Base-by-base conservation (phyloP, 768 basidiomycete genomes). In the Ramaria rubella region DNA sequence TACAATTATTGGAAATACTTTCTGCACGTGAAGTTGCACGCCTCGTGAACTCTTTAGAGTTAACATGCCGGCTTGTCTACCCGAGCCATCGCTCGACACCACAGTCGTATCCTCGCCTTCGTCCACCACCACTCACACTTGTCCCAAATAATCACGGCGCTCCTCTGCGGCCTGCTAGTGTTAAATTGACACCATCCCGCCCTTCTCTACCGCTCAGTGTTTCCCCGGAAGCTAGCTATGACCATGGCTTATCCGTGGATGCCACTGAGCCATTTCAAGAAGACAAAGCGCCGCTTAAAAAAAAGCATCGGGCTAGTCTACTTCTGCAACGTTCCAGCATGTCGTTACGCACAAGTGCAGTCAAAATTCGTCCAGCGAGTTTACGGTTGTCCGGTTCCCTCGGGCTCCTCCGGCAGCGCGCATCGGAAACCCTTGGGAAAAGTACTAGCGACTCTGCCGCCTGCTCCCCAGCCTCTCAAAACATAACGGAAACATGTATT, bases 21-120 rank as follows among this genome's bases (percentile, higher is more conserved):
- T 45, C 55, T 23, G 30, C 31, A 33, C 21, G 46, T 12, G 55
- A 56, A 14, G 44, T 56, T 5, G 33, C 44, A 5, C 45, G 24
- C n/a, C 43, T 56, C 12, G 36, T 56, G 8, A 46, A 49, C 7
- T 45, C 43, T n/a, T 48, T 56, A 30, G 45, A 56, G 21, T 31
- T 56, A n/a, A 46, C 31, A 9, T 56, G 43, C 34, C 49, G 9
- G 5, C 33, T 51, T 15, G 49, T 21, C 14, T 31, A 9, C 49
- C 23, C 30, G 17, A 48, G 15, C 46, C 14, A 15, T 30, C 24
- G 24, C 5, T 30, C 17, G 29, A 36, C 30, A 4, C 24, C 49
- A 5, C 31, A 19, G 31, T 23, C 4, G 26, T 51, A 29, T 8
- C 29, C n/a, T 11, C 38, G 52, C 11, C 23, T 24, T 17, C 52